Evolutionary conservation across 176 grass and related monocot genomes (phyloP).

Genomic region (Oryza rufipogon): DNA sequence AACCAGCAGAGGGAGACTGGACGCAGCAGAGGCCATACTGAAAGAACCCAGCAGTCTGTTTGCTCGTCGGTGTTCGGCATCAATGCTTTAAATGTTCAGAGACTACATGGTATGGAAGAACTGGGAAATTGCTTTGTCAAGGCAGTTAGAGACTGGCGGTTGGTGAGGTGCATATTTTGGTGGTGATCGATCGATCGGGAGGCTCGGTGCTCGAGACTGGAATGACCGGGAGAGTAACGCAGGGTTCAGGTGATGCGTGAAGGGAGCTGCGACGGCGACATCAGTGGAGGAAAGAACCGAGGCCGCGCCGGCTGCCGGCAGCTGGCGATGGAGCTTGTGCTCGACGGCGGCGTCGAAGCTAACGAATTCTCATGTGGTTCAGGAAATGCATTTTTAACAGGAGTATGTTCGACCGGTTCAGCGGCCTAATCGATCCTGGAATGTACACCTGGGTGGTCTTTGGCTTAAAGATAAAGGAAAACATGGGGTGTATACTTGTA

Average conservation of each 20-base stretch:
- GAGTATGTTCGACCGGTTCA: background rate
- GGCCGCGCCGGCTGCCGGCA: background rate
- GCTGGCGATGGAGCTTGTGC: conserved; percentile 6
- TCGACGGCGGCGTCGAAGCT: background rate
- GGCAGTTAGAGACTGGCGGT: conserved; percentile 15
- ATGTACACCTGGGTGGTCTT: conserved; percentile 4
- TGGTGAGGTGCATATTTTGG: background rate
- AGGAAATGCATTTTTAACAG: background rate
- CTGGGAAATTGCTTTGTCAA: conserved; percentile 23
- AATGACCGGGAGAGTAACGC: conserved; percentile 29
- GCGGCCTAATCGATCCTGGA: background rate
- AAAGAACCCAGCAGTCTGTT: conserved; percentile 6
- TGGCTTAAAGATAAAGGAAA: conserved; percentile 31
- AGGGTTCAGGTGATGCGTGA: conserved; percentile 52
- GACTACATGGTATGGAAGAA: background rate
- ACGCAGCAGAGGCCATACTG: background rate
- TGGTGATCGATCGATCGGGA: background rate
- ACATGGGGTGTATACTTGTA: background rate
- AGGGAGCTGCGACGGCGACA: conserved; percentile 59
- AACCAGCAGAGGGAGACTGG: conserved; percentile 13
- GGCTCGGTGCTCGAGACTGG: background rate
- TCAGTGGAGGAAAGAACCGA: background rate
- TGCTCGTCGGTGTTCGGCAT: background rate
- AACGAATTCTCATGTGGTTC: background rate
- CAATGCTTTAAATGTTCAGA: conserved; percentile 10